Percentiles rank a stretch among this genome's conserved stretches.
Evolutionary conservation across 139 green algal genomes (phyloP).

Genomic region (Spirogloea muscicola): DNA sequence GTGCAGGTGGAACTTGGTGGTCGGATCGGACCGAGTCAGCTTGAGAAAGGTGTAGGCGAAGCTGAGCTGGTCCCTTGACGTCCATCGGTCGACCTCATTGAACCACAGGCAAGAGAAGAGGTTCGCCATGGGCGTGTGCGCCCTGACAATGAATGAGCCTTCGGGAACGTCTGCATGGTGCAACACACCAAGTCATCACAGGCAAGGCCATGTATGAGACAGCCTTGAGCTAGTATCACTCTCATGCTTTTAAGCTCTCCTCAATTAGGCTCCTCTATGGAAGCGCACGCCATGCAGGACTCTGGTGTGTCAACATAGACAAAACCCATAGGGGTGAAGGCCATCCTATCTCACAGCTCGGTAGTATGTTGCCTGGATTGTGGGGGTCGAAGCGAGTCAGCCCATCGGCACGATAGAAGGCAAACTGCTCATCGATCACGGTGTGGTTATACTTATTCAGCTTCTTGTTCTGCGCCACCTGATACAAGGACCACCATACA

Average conservation of each 20-base stretch:
- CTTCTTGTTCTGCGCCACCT: constrained; percentile 45
- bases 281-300: neutral
- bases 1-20: constrained; percentile 25
- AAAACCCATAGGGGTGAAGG: neutral
- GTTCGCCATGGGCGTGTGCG: constrained; percentile 45
- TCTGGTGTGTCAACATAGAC: neutral
- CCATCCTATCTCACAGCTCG: constrained; percentile 28
- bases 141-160: constrained; percentile 38
- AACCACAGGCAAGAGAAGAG: constrained; percentile 50
- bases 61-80: constrained; percentile 43
- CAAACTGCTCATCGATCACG: constrained; percentile 42
- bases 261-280: neutral
- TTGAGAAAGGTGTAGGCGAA: constrained; percentile 40
- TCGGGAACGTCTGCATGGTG: constrained; percentile 40
- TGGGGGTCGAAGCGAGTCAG: constrained; percentile 23
- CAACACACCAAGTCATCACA: neutral
- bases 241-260: neutral
- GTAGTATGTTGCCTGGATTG: constrained; percentile 23
- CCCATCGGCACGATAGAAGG: constrained; percentile 13
- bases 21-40: constrained; percentile 23
- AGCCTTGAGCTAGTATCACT: neutral
- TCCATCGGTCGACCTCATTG: constrained; percentile 46
- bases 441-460: constrained; percentile 49
- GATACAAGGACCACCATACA: too few species aligned
- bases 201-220: neutral